phyloP scores from a whole-genome alignment of 148 eudicot genomes.

The Spergularia marina region DNA sequence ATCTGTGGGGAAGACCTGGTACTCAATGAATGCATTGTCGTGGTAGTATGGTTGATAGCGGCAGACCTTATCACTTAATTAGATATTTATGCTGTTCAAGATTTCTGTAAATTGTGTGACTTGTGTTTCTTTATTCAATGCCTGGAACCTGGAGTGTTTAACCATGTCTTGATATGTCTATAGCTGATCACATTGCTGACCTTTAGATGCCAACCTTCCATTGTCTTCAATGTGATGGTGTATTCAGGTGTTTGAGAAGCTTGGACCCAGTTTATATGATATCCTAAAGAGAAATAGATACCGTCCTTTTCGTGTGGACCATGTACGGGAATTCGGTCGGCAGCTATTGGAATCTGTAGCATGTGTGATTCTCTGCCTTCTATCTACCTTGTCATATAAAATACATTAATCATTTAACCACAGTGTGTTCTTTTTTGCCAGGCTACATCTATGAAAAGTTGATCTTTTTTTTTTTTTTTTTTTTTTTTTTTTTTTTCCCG shows the following conservation, averaged over 20 bases:
- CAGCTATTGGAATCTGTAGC: constrained; percentile 98
- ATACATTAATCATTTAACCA: constrained; percentile 31
- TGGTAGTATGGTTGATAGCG: constrained; percentile 1
- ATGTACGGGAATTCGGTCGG: constrained; percentile 90
- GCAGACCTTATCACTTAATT: not conserved
- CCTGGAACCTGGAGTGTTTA: not conserved
- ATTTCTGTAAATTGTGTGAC: not conserved
- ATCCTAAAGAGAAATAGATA: constrained; percentile 80
- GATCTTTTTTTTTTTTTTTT: no score
- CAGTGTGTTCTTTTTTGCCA: constrained; percentile 14
- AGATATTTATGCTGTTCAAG: not conserved
- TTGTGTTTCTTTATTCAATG: not conserved
- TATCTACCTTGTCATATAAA: constrained; percentile 25
- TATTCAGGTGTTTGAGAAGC: constrained; percentile 97
- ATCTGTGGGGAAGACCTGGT: constrained; percentile 16
- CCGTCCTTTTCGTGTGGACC: constrained; percentile 85
- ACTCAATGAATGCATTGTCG: not conserved
- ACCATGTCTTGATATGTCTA: constrained; percentile 24
- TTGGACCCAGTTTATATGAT: constrained; percentile 98
- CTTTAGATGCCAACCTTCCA: constrained; percentile 41
- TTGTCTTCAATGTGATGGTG: constrained; percentile 55
- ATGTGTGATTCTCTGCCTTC: constrained; percentile 68
- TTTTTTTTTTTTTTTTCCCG: no score
- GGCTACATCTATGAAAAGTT: not conserved
- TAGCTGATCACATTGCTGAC: constrained; percentile 28